A percentile compares a stretch with the other conserved stretches of the same genome.
Evolutionary conservation across 2,329 filamentous ascomycete genomes (phyloP).

Genomic region (Fusarium clavum): DNA sequence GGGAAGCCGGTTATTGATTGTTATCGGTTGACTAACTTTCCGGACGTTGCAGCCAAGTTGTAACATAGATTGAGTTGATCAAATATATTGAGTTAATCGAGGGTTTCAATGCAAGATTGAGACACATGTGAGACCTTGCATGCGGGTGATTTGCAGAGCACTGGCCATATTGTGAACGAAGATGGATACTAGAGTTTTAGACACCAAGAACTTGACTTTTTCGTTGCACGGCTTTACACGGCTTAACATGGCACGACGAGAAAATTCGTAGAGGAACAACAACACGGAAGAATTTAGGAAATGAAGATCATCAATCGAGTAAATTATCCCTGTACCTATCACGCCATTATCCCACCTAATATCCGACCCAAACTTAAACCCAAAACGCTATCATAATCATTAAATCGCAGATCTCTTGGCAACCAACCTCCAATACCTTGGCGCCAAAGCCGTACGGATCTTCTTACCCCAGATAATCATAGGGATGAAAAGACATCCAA

Average conservation of each 20-base stretch:
- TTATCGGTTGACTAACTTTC: constrained; percentile 40
- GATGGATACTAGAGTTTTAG: not conserved
- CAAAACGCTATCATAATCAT: not conserved
- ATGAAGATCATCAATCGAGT: not conserved
- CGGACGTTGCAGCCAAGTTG: constrained; percentile 10
- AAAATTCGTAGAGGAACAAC: rapidly evolving
- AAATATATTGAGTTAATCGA: not conserved
- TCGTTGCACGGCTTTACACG: rapidly evolving
- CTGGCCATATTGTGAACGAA: not conserved
- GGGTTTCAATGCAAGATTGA: not conserved
- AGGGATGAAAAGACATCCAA: constrained; percentile 45
- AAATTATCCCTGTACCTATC: not conserved
- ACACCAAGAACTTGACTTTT: rapidly evolving
- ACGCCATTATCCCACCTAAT: not conserved
- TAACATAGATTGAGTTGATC: not conserved
- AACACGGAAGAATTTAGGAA: too few relatives aligned
- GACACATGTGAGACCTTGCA: not conserved
- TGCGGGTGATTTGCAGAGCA: not conserved
- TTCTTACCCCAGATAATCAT: constrained; percentile 51
- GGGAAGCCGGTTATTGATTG: constrained; percentile 38
- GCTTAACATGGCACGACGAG: not conserved
- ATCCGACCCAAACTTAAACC: not conserved
- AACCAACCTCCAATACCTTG: constrained; percentile 44
- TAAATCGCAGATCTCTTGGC: constrained; percentile 31
- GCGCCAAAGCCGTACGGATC: constrained; percentile 37